Evolutionary conservation across 177 flowering plant genomes (phyloP).

Genomic region (Vitis hybrid): DNA sequence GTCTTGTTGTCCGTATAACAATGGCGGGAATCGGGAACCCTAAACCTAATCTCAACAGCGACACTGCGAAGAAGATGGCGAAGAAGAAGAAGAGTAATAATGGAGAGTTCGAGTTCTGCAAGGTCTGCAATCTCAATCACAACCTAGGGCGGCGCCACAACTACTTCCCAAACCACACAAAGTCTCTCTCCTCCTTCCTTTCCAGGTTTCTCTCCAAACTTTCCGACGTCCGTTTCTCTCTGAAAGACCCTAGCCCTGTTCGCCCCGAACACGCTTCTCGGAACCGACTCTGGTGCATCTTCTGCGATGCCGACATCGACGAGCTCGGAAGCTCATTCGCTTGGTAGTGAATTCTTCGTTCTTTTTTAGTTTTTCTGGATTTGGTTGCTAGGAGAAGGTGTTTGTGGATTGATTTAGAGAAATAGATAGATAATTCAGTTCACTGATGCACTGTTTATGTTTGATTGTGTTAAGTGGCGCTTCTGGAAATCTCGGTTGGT

Average conservation of each 20-base stretch:
- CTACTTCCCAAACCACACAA: slow-evolving; percentile 65
- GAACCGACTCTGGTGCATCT: slow-evolving; percentile 81
- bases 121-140: slow-evolving; percentile 76
- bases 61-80: slow-evolving; percentile 10
- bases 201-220: slow-evolving; percentile 62
- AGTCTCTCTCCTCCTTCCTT: slow-evolving; percentile 60
- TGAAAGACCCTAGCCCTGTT: slow-evolving; percentile 57
- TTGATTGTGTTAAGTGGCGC: neutral
- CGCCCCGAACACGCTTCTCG: slow-evolving; percentile 49
- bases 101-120: slow-evolving; percentile 68
- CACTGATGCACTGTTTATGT: neutral
- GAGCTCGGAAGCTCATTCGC: slow-evolving; percentile 58
- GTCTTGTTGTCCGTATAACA: slow-evolving; percentile 1
- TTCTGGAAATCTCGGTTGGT: neutral
- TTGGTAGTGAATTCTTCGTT: slow-evolving; percentile 43
- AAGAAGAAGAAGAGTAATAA: slow-evolving; percentile 23
- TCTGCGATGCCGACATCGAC: slow-evolving; percentile 61
- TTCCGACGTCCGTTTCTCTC: slow-evolving; percentile 57
- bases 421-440: neutral
- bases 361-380: neutral
- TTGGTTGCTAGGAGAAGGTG: neutral
- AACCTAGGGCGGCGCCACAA: slow-evolving; percentile 74
- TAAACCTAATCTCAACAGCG: slow-evolving; percentile 12
- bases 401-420: neutral
- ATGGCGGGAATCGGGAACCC: slow-evolving; percentile 17